Evolutionary conservation across 108 stramenopile genomes (phyloP).

Genomic region (Cyclotella cryptica): DNA sequence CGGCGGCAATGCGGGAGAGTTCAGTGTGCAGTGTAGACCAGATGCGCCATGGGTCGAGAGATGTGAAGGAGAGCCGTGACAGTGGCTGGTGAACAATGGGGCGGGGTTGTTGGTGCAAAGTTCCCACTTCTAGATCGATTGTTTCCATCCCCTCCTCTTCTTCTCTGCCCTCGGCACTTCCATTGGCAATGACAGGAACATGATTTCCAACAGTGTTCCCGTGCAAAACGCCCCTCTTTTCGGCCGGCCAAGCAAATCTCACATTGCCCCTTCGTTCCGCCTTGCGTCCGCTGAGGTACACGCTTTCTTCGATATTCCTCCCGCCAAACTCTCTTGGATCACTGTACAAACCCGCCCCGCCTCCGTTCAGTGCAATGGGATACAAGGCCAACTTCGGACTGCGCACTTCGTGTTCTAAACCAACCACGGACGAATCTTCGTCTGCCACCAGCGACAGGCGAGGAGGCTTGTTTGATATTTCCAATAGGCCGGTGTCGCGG

Average conservation of each 20-base stretch:
- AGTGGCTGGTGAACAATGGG: conserved; percentile 13
- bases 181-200: not conserved
- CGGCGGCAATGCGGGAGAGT: conserved; percentile 47
- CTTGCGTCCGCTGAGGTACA: conserved; percentile 32
- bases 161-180: not conserved
- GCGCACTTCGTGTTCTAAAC: conserved; percentile 31
- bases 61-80: conserved; percentile 7
- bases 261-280: conserved; percentile 42
- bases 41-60: conserved; percentile 51
- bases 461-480: conserved; percentile 52
- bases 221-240: conserved; percentile 5
- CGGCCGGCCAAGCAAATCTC: conserved; percentile 32
- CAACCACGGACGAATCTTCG: conserved; percentile 50
- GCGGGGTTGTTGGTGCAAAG: not conserved
- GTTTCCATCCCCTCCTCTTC: conserved; percentile 21
- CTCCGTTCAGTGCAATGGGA: conserved; percentile 60
- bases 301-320: conserved; percentile 23
- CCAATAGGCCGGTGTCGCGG: conserved; percentile 50
- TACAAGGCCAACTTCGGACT: conserved; percentile 49
- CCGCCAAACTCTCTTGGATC: conserved; percentile 55
- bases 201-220: not conserved
- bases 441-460: conserved; percentile 47
- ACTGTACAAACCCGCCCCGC: conserved; percentile 54
- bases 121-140: conserved; percentile 13
- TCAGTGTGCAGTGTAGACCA: conserved; percentile 53